These are phyloP conservation scores for Podila epicladia DNA, from an alignment of 192 early-diverging fungal species.

Conservation along the genomic window DNA sequence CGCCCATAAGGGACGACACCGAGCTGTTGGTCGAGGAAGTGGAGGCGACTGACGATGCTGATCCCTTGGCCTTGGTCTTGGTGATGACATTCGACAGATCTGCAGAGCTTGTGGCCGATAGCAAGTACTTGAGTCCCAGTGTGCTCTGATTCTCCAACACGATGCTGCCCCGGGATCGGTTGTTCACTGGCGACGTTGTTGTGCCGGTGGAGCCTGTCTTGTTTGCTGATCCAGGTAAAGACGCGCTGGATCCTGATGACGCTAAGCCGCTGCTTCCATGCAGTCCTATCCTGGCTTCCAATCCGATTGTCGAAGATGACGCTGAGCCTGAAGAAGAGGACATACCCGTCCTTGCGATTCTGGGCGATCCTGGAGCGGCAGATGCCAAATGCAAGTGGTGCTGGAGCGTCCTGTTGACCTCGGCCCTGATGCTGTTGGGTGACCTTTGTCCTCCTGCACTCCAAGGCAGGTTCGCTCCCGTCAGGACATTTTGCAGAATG, in stretches of 20 bases:
- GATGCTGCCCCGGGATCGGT: background rate
- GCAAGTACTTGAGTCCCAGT: slow-evolving; percentile 35
- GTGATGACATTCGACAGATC: slow-evolving; percentile 48
- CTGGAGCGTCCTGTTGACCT: background rate
- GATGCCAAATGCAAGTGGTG: background rate
- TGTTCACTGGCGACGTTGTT: slow-evolving; percentile 1
- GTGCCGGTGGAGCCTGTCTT: background rate
- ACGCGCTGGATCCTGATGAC: slow-evolving; percentile 1
- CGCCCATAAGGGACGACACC: background rate
- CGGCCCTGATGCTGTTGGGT: slow-evolving; percentile 6
- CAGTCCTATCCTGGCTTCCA: background rate
- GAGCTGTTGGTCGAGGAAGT: background rate
- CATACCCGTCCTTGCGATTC: background rate
- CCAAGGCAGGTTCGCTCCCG: slow-evolving; percentile 19
- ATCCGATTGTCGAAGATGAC: background rate
- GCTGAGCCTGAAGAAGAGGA: background rate
- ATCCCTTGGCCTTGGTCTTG: slow-evolving; percentile 21
- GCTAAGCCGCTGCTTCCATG: background rate
- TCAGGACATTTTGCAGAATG: slow-evolving; percentile 32
- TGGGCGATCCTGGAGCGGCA: background rate
- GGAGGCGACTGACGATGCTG: background rate
- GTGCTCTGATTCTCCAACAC: slow-evolving; percentile 13
- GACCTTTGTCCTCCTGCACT: background rate
- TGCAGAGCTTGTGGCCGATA: slow-evolving; percentile 37
- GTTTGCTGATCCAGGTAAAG: slow-evolving; percentile 1